Percentiles rank a stretch among this genome's conserved stretches.
These are phyloP conservation scores for Diatrype stigma DNA, from an alignment of 2,329 filamentous ascomycete genomes.

Conservation along the genomic window DNA sequence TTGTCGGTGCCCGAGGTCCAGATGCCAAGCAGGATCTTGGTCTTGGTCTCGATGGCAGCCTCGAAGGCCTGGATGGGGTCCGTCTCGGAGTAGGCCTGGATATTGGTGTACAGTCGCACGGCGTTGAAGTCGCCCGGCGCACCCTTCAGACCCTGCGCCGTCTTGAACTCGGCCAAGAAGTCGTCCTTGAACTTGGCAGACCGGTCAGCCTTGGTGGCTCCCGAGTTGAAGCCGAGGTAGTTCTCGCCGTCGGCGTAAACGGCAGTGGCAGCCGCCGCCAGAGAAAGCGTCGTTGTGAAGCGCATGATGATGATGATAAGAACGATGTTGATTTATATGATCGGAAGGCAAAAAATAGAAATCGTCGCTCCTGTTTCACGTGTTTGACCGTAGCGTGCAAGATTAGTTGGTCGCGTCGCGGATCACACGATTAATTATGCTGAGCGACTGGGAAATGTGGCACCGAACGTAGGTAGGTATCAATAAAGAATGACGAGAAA, in stretches of 20 bases:
- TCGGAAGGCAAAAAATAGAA: no score
- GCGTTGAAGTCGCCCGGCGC: constrained; percentile 27
- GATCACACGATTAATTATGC: no score
- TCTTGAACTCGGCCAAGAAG: constrained; percentile 29
- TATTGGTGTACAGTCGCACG: constrained; percentile 26
- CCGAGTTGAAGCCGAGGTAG: constrained; percentile 27
- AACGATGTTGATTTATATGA: no score
- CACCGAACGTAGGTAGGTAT: no score
- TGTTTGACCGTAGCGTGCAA: no score
- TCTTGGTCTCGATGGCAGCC: constrained; percentile 47
- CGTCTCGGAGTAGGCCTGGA: constrained; percentile 7
- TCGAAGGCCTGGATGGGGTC: constrained; percentile 68
- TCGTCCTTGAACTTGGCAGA: constrained; percentile 25
- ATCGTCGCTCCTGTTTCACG: no score
- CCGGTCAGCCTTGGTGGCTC: constrained; percentile 30
- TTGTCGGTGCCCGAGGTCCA: constrained; percentile 40
- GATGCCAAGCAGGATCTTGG: constrained; percentile 48
- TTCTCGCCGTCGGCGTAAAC: constrained; percentile 22
- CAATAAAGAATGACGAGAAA: no score
- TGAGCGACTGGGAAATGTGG: no score
- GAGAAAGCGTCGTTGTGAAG: constrained; percentile 7
- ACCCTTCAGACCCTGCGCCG: constrained; percentile 23
- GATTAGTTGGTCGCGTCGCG: no score
- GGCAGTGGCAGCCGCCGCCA: constrained; percentile 8
- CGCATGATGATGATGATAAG: constrained; percentile 1